Percentiles rank a stretch among this genome's conserved stretches.
Evolutionary conservation across 139 green algal genomes (phyloP).

Genomic region (Picochlorum sp.): DNA sequence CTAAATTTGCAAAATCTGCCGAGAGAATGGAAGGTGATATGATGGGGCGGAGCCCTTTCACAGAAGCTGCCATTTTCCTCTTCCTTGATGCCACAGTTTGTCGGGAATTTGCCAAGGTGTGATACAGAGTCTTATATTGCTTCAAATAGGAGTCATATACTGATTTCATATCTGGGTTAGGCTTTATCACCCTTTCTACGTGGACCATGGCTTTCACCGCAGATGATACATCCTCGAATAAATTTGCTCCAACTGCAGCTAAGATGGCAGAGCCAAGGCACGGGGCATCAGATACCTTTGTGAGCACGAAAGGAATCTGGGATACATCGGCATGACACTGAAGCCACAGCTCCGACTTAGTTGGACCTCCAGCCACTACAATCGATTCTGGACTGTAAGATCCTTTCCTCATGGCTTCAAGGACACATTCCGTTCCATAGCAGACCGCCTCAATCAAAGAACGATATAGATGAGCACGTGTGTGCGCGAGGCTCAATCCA

Average conservation of each 20-base stretch:
- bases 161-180: slow-evolving; percentile 27
- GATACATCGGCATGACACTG: slow-evolving; percentile 73
- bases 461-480: slow-evolving; percentile 60
- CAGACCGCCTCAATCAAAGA: slow-evolving; percentile 57
- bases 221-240: slow-evolving; percentile 34
- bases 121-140: slow-evolving; percentile 55
- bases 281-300: slow-evolving; percentile 51
- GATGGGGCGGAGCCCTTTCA: slow-evolving; percentile 10
- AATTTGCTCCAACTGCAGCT: slow-evolving; percentile 45
- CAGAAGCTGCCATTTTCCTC: not conserved
- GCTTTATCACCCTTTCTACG: slow-evolving; percentile 36
- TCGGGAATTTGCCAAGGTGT: slow-evolving; percentile 34
- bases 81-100: slow-evolving; percentile 9
- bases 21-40: slow-evolving; percentile 66
- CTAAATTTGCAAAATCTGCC: slow-evolving; percentile 73
- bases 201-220: slow-evolving; percentile 50
- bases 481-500: slow-evolving; percentile 66
- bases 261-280: slow-evolving; percentile 67
- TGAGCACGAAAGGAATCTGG: slow-evolving; percentile 56
- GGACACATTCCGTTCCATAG: slow-evolving; percentile 55
- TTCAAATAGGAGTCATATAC: slow-evolving; percentile 37
- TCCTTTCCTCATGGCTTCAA: slow-evolving; percentile 56
- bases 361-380: slow-evolving; percentile 49
- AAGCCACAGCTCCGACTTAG: slow-evolving; percentile 49
- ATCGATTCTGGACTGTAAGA: slow-evolving; percentile 43